Base-by-base conservation (phyloP, 805 yeast genomes). In the Diddensiella santjacobensis region DNA sequence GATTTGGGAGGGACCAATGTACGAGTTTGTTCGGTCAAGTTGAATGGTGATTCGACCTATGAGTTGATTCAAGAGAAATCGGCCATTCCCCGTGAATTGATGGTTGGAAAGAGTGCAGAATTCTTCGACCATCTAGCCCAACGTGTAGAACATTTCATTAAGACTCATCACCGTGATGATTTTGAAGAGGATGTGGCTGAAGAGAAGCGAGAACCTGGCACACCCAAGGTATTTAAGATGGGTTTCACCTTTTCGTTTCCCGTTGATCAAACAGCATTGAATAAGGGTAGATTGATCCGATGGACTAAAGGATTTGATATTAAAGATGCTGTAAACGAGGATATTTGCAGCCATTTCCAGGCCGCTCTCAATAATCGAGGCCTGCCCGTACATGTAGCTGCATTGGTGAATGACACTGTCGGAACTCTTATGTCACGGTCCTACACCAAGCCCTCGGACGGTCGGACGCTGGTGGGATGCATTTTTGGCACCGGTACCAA, bases 401-500 rank as follows among this genome's bases (percentile, higher is more conserved):
- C 98, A 0, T 75, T 93, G 50, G 95, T 96, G 22, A 91, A 91
- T 65, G 99, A 91, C 65, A 93, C 98, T 0, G 96, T 89, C 15
- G 98, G 99, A 38, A 90, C 98, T 10, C 74, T 91, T 52, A 72
- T 91, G 62, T 83, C 96, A 6, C 81, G 96, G 59, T 84, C 96
- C 22, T 91, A 91, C 69, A 72, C 87, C 3, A 64, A 71, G 42
- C 74, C 80, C 33, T 66, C 75, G 44, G 81, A 80, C 51, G 80
- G 93, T 42, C 81, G 80, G 49, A 87, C 97, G 6, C 77, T 85
- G 5, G 73, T 90, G 56, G 98, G 99, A 42, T 82, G 90, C 53
- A 91, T 91, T 54, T 87, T 90, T 61, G 99, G 99, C 56, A 93
- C 99, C 1, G 99, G 99, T 63, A 91, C 98, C 23, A 91, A 91